A percentile compares a stretch with the other conserved stretches of the same genome.
Evolutionary conservation across 75 land plant species (phyloP).

Genomic region (Chamaecyparis obtusa): DNA sequence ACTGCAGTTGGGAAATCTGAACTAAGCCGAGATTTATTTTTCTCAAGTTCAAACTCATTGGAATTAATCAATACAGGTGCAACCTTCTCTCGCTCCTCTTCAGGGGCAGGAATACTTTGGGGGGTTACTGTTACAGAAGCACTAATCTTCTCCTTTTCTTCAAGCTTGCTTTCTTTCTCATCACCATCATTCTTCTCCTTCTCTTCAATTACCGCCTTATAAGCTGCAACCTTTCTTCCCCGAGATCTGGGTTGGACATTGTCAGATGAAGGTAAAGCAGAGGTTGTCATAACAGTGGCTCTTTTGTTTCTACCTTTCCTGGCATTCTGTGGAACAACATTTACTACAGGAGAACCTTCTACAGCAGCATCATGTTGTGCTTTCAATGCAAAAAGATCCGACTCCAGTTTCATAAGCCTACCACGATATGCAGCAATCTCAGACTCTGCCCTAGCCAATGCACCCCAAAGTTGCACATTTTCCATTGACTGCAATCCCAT

Average conservation of each 20-base stretch:
- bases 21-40: not conserved
- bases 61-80: not conserved
- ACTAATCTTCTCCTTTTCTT: conserved; percentile 3
- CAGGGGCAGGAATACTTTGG: not conserved
- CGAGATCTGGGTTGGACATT: conserved; percentile 16
- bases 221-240: conserved; percentile 18
- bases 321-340: conserved; percentile 4
- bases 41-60: conserved; percentile 3
- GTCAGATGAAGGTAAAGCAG: conserved; percentile 6
- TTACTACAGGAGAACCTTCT: conserved; percentile 5
- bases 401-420: conserved; percentile 31
- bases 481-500: conserved; percentile 30
- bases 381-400: conserved; percentile 22
- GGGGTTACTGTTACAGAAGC: not conserved
- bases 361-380: conserved; percentile 16
- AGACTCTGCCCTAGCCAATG: conserved; percentile 20
- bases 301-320: conserved; percentile 33
- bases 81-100: conserved; percentile 6
- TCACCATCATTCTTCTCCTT: conserved; percentile 12
- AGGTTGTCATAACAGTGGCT: conserved; percentile 10
- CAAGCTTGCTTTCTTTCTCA: conserved; percentile 2
- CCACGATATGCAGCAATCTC: conserved; percentile 27
- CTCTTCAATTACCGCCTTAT: not conserved
- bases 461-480: conserved; percentile 38
- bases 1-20: not conserved